A percentile compares a stretch with the other conserved stretches of the same genome.
Conservation (phyloP, 495 filamentous ascomycete genomes). For the Jackrogersella multiformis region DNA sequence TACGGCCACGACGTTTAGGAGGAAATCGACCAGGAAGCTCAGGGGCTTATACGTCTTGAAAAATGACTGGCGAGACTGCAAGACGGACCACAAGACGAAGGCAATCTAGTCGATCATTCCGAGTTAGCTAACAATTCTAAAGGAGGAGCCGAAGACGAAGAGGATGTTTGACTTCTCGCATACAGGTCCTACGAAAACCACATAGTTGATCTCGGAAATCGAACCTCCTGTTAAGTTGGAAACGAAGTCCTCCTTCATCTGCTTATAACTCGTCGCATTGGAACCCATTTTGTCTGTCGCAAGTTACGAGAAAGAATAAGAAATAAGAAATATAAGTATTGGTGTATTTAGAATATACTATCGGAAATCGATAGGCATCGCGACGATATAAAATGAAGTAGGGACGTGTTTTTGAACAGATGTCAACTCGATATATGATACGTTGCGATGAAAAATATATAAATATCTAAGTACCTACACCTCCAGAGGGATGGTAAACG, state of each 20-base stretch:
- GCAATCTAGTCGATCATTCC: conserved; percentile 66
- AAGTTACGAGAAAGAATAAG: not conserved
- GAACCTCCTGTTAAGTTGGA: conserved; percentile 88
- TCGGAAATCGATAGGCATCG: conserved; percentile 6
- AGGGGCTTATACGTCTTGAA: conserved; percentile 78
- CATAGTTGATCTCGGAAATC: conserved; percentile 84
- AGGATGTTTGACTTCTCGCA: conserved; percentile 40
- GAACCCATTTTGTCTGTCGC: conserved; percentile 44
- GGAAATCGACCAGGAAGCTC: conserved; percentile 78
- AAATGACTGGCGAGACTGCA: conserved; percentile 86
- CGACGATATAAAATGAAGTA: conserved; percentile 7
- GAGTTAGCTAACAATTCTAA: conserved; percentile 4
- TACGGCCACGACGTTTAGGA: conserved; percentile 83
- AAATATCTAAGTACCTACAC: no score
- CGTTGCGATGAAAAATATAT: conserved; percentile 27
- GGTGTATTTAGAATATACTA: conserved; percentile 10
- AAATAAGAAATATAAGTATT: not conserved
- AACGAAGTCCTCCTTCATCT: conserved; percentile 92
- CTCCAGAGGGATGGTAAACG: no score
- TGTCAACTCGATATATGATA: conserved; percentile 34
- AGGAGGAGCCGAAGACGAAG: not conserved
- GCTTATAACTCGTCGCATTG: conserved; percentile 73
- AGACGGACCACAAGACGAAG: conserved; percentile 84
- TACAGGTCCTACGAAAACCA: conserved; percentile 87
- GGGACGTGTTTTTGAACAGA: conserved; percentile 20